These are phyloP conservation scores for Prorocentrum cordatum DNA, from an alignment of 169 alveolate species.

Conservation along the genomic window DNA sequence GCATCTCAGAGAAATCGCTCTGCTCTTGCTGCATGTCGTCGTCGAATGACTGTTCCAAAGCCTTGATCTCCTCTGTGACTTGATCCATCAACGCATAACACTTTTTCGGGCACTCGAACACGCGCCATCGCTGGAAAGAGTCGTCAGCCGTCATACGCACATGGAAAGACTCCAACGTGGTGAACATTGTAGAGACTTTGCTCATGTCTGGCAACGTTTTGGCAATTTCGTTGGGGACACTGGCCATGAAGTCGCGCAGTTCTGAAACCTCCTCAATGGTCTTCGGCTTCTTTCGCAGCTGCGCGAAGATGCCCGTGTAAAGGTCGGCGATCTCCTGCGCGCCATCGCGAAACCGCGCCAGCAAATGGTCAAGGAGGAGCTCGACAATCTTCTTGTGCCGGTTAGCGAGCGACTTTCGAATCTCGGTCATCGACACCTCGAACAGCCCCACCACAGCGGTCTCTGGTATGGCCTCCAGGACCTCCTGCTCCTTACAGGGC, in stretches of 20 bases:
- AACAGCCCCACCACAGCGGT: conserved; percentile 31
- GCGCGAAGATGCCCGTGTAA: conserved; percentile 17
- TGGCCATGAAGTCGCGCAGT: neutral
- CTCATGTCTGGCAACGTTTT: too few relatives aligned
- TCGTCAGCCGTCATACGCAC: neutral
- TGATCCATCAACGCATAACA: conserved; percentile 16
- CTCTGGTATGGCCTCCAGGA: conserved; percentile 30
- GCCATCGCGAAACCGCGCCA: neutral
- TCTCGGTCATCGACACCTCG: neutral
- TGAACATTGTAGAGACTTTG: too few relatives aligned
- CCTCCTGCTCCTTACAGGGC: neutral
- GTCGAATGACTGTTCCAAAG: conserved; percentile 33
- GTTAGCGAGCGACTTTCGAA: neutral
- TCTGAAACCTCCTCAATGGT: neutral
- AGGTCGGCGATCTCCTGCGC: conserved; percentile 19
- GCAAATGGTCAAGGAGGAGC: neutral
- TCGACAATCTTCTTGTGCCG: neutral
- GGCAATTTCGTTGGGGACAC: neutral
- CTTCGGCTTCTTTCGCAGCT: conserved; percentile 64
- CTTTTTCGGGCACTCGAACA: conserved; percentile 41
- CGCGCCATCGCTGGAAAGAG: conserved; percentile 23
- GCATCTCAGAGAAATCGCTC: conserved; percentile 22
- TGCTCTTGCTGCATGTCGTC: conserved; percentile 43
- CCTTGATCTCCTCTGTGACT: conserved; percentile 43
- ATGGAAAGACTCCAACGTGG: neutral